phyloP scores from a whole-genome alignment of 257 asterid genomes.

The Solanum appendiculatum region DNA sequence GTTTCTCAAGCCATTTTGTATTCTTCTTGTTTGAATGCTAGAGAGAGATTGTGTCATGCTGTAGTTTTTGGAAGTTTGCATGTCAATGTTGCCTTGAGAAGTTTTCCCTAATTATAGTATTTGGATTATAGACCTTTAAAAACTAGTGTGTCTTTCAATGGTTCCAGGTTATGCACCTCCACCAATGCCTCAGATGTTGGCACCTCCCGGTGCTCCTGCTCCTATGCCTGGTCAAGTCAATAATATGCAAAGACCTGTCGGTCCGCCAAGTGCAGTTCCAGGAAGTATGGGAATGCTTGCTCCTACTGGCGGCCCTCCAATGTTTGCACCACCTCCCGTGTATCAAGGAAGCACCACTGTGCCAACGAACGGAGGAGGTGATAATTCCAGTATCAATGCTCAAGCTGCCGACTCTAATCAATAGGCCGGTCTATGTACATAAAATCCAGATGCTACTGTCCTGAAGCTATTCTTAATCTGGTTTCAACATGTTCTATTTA shows the following conservation, averaged over 20 bases:
- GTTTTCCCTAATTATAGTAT: not conserved
- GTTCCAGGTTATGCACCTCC: conserved; percentile 48
- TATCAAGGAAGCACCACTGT: conserved; percentile 43
- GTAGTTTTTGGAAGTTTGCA: not conserved
- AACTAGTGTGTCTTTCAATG: not conserved
- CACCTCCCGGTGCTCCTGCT: conserved; percentile 66
- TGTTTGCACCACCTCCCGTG: conserved; percentile 18
- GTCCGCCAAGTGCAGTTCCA: conserved; percentile 48
- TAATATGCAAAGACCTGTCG: conserved; percentile 53
- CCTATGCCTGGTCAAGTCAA: conserved; percentile 62
- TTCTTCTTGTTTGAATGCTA: not conserved
- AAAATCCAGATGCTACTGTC: not conserved
- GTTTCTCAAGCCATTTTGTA: not conserved
- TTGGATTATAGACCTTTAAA: not conserved
- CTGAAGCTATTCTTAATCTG: not conserved
- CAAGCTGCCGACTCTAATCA: conserved; percentile 39
- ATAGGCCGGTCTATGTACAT: conserved; percentile 4
- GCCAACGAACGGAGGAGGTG: conserved; percentile 36
- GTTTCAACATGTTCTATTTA: not conserved
- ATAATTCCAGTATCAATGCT: conserved; percentile 30
- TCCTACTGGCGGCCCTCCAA: conserved; percentile 46
- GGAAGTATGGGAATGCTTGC: conserved; percentile 51
- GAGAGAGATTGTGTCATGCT: not conserved
- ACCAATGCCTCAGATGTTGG: conserved; percentile 50
- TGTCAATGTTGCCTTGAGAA: not conserved